These are phyloP conservation scores for Tuber magnatum DNA, from an alignment of 495 filamentous ascomycete species.

Conservation along the genomic window DNA sequence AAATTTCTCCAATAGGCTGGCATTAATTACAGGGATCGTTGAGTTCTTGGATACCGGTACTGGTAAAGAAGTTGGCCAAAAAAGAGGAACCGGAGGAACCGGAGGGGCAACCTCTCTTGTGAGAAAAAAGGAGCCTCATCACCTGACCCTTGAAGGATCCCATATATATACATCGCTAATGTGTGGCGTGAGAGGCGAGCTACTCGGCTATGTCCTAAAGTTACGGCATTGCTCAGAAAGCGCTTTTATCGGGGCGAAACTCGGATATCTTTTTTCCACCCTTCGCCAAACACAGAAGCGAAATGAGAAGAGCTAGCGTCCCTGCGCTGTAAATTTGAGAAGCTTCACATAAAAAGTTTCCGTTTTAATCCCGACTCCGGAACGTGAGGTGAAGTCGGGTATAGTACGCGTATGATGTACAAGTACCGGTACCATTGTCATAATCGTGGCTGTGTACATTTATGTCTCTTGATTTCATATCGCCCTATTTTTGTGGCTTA, in stretches of 20 bases:
- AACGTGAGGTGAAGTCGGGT: background rate
- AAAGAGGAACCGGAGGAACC: background rate
- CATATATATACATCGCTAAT: background rate
- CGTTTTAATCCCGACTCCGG: background rate
- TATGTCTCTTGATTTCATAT: background rate
- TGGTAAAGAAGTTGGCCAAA: background rate
- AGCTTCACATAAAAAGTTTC: background rate
- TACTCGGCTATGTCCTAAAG: background rate
- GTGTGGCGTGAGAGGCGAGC: background rate
- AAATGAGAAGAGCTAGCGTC: background rate
- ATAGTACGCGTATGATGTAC: no score
- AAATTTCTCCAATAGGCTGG: background rate
- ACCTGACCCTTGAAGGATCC: background rate
- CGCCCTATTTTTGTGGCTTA: background rate
- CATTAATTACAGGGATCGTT: background rate
- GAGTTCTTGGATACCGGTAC: background rate
- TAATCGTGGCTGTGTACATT: background rate
- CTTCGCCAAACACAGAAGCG: background rate
- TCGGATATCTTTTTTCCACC: background rate
- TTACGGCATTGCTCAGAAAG: background rate
- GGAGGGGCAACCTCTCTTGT: background rate
- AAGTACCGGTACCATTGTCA: background rate
- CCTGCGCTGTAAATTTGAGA: background rate
- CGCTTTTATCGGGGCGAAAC: background rate
- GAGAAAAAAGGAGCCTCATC: background rate